Percentiles rank a stretch among this genome's conserved stretches.
Evolutionary conservation across 306 rosid genomes (phyloP).

Genomic region (Spatholobus suberectus): DNA sequence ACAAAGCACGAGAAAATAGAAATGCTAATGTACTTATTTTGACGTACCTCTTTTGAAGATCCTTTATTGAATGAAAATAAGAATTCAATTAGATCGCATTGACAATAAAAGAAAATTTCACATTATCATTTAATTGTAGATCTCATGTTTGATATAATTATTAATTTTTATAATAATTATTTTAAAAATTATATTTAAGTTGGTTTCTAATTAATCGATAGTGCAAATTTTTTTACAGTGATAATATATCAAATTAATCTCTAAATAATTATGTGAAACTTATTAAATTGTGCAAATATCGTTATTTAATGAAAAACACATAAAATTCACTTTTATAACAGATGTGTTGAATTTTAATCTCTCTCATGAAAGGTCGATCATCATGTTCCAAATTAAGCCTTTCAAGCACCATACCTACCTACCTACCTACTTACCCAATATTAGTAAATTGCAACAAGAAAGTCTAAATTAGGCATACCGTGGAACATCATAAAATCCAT

Average conservation of each 20-base stretch:
- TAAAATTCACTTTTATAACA: background rate
- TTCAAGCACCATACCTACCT: background rate
- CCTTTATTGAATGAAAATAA: background rate
- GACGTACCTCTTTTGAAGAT: background rate
- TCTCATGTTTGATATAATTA: background rate
- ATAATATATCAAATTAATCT: background rate
- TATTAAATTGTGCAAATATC: background rate
- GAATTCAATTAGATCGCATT: background rate
- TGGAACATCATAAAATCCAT: background rate
- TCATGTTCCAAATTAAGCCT: background rate
- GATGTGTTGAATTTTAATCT: too few relatives aligned
- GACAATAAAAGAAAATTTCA: background rate
- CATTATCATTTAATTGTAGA: background rate
- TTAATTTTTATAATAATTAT: background rate
- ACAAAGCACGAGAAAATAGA: background rate
- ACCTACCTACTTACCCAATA: background rate
- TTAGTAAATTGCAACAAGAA: background rate
- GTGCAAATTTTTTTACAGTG: background rate
- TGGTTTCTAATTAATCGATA: background rate
- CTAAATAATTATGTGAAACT: background rate
- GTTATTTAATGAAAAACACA: background rate
- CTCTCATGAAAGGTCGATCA: background rate
- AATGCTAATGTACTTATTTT: background rate
- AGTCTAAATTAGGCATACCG: background rate
- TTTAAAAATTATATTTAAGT: background rate